Evolutionary conservation across 1,139 yeast species (phyloP), one percentile per base, ranked within the genome.

Genomic region (Suhomyces choctaworum): DNA sequence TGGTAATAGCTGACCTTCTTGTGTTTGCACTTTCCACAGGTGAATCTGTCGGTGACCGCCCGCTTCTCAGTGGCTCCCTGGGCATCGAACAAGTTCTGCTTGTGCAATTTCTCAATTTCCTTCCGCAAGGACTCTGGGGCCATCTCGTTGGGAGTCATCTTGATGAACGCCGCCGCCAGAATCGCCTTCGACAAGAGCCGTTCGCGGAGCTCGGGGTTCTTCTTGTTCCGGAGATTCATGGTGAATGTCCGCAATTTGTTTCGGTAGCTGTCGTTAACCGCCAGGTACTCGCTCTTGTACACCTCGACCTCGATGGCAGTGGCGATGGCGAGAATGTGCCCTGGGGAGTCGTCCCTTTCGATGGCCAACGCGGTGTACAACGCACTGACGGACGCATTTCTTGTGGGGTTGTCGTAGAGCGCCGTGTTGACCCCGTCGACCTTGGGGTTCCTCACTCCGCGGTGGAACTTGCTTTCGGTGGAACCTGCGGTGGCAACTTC

Each of bases 41-140:
- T 86, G 60, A 92, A 92, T 60, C 97, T 74, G 62, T 92, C 97
- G 7, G 98, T 92, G 29, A 89, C 89, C 1, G 98, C 96, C 51
- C 97, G 77, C 70, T 89, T 88, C 53, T 90, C 95, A 7, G 88
- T 89, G n/a, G 98, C 97, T 48, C 97, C 97, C 63, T 88, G 97
- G 3, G 98, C 98, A 58, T 92, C 95, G 64, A 86, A 90, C 56
- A 92, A 71, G 62, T 94, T 94, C 60, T 87, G 84, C 57, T 86
- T 84, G 55, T 86, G 88, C 50, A 92, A 75, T 51, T 85, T 81
- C 53, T 89, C 94, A 48, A 90, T 74, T 57, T 89, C 95, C 58
- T 84, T 78, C 63, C 85, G 87, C 48, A 92, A 75, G 7, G 82
- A 69, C 54, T 88, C 97, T 2, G 97, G 95, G 0, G 97, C 97